A percentile compares a stretch with the other conserved stretches of the same genome.
phyloP scores from a whole-genome alignment of 495 filamentous ascomycete genomes.

The Cercophora sp. region DNA sequence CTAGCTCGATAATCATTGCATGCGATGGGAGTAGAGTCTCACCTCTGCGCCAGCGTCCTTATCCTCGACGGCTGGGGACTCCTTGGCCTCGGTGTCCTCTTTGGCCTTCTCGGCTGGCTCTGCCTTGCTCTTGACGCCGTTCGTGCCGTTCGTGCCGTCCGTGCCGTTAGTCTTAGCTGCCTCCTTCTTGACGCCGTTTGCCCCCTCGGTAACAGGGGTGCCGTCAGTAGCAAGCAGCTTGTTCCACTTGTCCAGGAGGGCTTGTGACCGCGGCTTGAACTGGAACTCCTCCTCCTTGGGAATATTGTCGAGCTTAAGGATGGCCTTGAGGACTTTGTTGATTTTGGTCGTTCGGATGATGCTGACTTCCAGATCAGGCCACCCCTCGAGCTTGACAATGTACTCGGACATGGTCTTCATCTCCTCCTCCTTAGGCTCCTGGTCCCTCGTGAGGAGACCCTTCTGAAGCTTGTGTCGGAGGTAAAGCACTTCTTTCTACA shows the following conservation, averaged over 20 bases:
- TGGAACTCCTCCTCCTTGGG: constrained; percentile 80
- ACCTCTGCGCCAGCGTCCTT: too few species aligned
- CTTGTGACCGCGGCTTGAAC: constrained; percentile 74
- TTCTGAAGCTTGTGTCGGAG: constrained; percentile 88
- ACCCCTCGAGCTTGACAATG: constrained; percentile 72
- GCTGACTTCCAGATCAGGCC: constrained; percentile 73
- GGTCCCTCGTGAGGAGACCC: constrained; percentile 77
- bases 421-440: constrained; percentile 79
- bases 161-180: too few species aligned
- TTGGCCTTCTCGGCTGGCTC: constrained; percentile 24
- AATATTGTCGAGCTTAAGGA: constrained; percentile 76
- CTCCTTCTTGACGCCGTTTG: constrained; percentile 31
- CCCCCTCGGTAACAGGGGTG: constrained; percentile 19
- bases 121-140: constrained; percentile 35
- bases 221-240: constrained; percentile 61
- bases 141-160: too few species aligned
- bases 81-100: constrained; percentile 18
- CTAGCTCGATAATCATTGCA: too few species aligned
- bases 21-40: too few species aligned
- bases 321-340: constrained; percentile 88
- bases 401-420: constrained; percentile 80
- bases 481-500: constrained; percentile 69
- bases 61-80: too few species aligned
- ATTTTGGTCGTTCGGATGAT: constrained; percentile 87
- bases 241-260: constrained; percentile 77